Conservation (phyloP, 2,329 filamentous ascomycete species). For the Curvularia lunata region DNA sequence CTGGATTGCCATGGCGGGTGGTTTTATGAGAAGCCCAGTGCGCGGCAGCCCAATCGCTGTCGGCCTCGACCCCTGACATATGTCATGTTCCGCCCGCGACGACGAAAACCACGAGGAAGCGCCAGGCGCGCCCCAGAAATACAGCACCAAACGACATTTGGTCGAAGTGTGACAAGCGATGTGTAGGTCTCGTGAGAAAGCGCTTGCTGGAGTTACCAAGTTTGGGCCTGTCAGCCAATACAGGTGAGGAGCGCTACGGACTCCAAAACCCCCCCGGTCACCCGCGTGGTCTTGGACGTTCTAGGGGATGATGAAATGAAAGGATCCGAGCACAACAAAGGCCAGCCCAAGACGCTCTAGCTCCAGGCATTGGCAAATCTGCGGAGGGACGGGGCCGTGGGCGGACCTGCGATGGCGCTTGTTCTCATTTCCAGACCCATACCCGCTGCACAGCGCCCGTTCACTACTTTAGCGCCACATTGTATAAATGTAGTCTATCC, state of each 20-base stretch:
- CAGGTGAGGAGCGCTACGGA: constrained; percentile 9
- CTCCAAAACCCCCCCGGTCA: constrained; percentile 23
- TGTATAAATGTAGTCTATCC: constrained; percentile 38
- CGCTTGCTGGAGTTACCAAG: constrained; percentile 42
- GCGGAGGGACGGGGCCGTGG: constrained; percentile 32
- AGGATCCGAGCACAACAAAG: constrained; percentile 28
- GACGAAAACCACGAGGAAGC: constrained; percentile 27
- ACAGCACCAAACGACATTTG: constrained; percentile 8
- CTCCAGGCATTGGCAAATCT: constrained; percentile 33
- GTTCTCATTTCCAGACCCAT: constrained; percentile 34
- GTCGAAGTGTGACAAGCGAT: constrained; percentile 7
- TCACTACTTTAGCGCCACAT: constrained; percentile 18
- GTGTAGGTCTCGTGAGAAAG: constrained; percentile 49
- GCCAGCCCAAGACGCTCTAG: constrained; percentile 28
- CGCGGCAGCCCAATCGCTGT: constrained; percentile 30
- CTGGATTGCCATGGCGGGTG: constrained; percentile 25
- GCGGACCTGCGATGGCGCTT: constrained; percentile 28
- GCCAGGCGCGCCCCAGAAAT: constrained; percentile 12
- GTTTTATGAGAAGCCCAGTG: constrained; percentile 29
- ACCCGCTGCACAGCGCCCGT: constrained; percentile 23
- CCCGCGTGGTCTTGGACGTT: constrained; percentile 7
- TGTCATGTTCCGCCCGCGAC: constrained; percentile 23
- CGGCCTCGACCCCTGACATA: constrained; percentile 31
- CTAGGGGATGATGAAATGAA: constrained; percentile 32
- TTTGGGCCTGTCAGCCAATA: constrained; percentile 21